Evolutionary conservation across 495 filamentous ascomycete genomes (phyloP).

Genomic region (Lindgomyces ingoldianus): DNA sequence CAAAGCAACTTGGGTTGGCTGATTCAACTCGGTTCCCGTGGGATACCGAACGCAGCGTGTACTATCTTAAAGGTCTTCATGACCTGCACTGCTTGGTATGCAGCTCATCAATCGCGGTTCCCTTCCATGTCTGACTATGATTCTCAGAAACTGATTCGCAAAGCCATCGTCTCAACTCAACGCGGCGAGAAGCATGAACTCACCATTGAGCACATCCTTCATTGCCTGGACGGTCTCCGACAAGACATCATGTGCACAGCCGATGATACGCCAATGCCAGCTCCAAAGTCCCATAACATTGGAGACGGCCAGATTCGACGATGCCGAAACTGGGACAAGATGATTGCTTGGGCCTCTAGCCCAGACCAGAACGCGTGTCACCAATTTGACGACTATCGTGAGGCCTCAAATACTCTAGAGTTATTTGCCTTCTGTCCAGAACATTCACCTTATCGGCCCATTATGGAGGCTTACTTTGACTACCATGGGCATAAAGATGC

Average conservation of each 20-base stretch:
- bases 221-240: conserved; percentile 30
- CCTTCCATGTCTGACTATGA: neutral
- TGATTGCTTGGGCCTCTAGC: conserved; percentile 17
- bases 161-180: conserved; percentile 8
- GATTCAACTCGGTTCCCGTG: conserved; percentile 23
- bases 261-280: conserved; percentile 34
- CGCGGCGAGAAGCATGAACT: neutral
- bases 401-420: conserved; percentile 24
- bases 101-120: neutral
- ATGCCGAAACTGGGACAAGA: conserved; percentile 28
- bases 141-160: conserved; percentile 23
- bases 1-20: conserved; percentile 10
- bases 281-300: neutral
- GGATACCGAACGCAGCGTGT: conserved; percentile 33
- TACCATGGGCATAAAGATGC: conserved; percentile 28
- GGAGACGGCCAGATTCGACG: conserved; percentile 22
- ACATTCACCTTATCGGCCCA: conserved; percentile 8
- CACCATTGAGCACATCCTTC: conserved; percentile 16
- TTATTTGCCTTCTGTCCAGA: conserved; percentile 25
- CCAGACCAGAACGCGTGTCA: conserved; percentile 28
- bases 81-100: conserved; percentile 33
- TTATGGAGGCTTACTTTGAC: conserved; percentile 30
- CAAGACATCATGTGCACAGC: conserved; percentile 32
- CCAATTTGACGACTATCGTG: conserved; percentile 27
- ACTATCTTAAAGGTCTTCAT: conserved; percentile 32